Percentiles rank a stretch among this genome's conserved stretches.
Conservation (phyloP, 1,284 basidiomycete genomes). For the Amylostereum areolatum region DNA sequence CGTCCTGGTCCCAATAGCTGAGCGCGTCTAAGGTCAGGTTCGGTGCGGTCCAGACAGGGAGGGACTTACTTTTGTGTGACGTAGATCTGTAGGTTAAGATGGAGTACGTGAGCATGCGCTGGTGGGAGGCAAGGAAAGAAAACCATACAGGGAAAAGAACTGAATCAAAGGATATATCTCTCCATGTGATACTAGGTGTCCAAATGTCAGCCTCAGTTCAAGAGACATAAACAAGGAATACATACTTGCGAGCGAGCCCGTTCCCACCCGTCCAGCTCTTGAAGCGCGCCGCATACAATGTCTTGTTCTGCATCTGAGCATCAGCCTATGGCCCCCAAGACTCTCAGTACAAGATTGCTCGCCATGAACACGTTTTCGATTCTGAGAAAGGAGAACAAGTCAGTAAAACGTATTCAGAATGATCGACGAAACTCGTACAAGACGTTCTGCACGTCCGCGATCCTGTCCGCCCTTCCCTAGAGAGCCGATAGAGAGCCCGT, state of each 20-base stretch:
- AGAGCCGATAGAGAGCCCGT: constrained; percentile 57
- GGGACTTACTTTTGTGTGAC: constrained; percentile 52
- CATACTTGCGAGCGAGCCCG: constrained; percentile 50
- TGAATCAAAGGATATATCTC: constrained; percentile 44
- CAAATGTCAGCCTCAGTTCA: background rate
- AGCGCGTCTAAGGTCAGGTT: background rate
- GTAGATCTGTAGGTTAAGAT: constrained; percentile 36
- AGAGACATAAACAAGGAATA: background rate
- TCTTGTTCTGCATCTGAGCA: constrained; percentile 32
- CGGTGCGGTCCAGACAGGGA: background rate
- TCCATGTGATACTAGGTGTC: constrained; percentile 47
- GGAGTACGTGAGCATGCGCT: too few relatives aligned
- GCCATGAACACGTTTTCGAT: constrained; percentile 55
- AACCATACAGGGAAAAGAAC: constrained; percentile 49
- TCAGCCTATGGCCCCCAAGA: background rate
- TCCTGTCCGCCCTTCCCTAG: constrained; percentile 44
- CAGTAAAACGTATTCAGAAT: constrained; percentile 15
- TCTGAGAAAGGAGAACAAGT: constrained; percentile 20
- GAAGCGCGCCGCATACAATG: constrained; percentile 57
- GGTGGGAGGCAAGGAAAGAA: background rate
- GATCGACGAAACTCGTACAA: constrained; percentile 24
- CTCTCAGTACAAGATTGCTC: background rate
- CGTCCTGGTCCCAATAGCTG: constrained; percentile 56
- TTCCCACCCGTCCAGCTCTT: constrained; percentile 65
- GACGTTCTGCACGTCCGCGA: constrained; percentile 50